Evolutionary conservation across 306 rosid genomes (phyloP).

Genomic region (Oxytropis ochrocephala): DNA sequence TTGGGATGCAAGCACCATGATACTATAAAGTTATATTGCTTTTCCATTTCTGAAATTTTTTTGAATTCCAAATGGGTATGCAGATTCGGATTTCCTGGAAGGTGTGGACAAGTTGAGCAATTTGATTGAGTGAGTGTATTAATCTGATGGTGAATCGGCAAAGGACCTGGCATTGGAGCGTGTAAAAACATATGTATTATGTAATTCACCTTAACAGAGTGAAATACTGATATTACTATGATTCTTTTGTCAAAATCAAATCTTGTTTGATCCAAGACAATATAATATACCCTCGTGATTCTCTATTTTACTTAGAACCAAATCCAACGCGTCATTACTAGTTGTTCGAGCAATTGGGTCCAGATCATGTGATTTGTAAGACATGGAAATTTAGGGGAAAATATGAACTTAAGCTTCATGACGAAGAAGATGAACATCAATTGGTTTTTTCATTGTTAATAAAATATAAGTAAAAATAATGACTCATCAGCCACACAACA

Average conservation of each 20-base stretch:
- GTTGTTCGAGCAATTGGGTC: too few relatives aligned
- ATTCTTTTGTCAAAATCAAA: not conserved
- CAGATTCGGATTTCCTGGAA: constrained; percentile 89
- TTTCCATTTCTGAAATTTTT: constrained; percentile 9
- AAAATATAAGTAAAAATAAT: too few relatives aligned
- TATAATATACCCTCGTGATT: too few relatives aligned
- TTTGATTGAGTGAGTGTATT: constrained; percentile 89
- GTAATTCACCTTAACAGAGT: constrained; percentile 13
- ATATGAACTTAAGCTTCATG: too few relatives aligned
- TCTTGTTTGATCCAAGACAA: not conserved
- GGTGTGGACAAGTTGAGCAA: constrained; percentile 94
- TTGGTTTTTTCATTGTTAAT: too few relatives aligned
- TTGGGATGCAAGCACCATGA: constrained; percentile 56
- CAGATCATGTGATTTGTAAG: too few relatives aligned
- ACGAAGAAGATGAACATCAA: too few relatives aligned
- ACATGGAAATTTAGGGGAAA: too few relatives aligned
- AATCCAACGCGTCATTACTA: too few relatives aligned
- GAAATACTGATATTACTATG: not conserved
- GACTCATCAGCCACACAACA: too few relatives aligned
- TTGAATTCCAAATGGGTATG: constrained; percentile 34
- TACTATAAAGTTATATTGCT: not conserved
- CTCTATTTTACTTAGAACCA: too few relatives aligned
- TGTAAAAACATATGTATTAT: constrained; percentile 73
- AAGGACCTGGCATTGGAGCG: constrained; percentile 93
- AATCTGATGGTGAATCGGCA: constrained; percentile 90